A percentile compares a stretch with the other conserved stretches of the same genome.
Evolutionary conservation across 129 eudicot genomes (phyloP).

Genomic region (Tanacetum coccineum): DNA sequence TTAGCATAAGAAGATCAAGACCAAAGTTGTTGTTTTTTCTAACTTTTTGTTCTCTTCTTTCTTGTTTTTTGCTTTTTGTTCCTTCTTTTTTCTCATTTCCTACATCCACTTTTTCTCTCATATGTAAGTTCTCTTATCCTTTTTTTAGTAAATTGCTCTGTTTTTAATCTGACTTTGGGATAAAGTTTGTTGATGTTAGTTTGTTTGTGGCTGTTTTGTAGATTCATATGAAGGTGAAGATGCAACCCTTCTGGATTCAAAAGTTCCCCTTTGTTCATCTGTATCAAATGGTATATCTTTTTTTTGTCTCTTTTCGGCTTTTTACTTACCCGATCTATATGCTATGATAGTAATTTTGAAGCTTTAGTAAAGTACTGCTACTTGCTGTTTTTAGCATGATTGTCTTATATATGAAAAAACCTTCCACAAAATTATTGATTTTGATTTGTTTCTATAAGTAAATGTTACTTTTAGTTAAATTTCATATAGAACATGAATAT

Average conservation of each 20-base stretch:
- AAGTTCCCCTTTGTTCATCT: conserved; percentile 61
- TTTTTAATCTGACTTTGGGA: background rate
- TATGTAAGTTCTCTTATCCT: conserved; percentile 36
- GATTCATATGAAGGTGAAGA: conserved; percentile 58
- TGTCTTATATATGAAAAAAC: no score
- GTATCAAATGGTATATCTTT: conserved; percentile 59
- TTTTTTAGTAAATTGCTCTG: background rate
- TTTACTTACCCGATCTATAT: background rate
- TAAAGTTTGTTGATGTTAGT: background rate
- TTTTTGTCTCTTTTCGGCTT: background rate
- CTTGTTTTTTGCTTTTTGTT: conserved; percentile 58
- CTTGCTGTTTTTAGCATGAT: no score
- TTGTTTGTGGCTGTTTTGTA: conserved; percentile 34
- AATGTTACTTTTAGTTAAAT: no score
- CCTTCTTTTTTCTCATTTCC: conserved; percentile 42
- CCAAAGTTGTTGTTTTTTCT: conserved; percentile 51
- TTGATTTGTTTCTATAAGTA: no score
- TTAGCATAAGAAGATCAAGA: conserved; percentile 39
- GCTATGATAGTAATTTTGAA: no score
- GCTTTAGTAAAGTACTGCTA: no score
- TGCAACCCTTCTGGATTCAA: conserved; percentile 36
- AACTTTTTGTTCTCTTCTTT: conserved; percentile 48
- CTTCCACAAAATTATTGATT: no score
- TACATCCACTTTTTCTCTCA: conserved; percentile 43
- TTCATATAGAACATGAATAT: no score